Conservation (phyloP, 139 green algal genomes). For the Tetradesmus obliquus region DNA sequence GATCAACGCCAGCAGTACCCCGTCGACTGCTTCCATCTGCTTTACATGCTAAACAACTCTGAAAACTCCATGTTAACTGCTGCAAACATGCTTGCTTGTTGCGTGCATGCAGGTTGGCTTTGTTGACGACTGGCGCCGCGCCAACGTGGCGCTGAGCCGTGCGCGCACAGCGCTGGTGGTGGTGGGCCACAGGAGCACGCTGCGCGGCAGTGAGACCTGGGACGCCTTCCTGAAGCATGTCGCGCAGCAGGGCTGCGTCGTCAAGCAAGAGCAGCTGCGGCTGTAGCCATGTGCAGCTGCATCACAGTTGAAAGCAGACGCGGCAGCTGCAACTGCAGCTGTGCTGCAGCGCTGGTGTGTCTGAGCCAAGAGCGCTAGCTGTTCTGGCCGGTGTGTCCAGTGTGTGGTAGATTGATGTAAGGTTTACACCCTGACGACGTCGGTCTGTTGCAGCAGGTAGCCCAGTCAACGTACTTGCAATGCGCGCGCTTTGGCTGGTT, state of each 20-base stretch:
- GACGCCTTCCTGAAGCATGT: slow-evolving; percentile 24
- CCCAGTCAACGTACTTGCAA: too few species aligned
- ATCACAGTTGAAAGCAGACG: too few species aligned
- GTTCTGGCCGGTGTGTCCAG: too few species aligned
- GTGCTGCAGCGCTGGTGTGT: too few species aligned
- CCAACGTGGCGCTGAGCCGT: slow-evolving; percentile 83
- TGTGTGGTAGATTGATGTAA: too few species aligned
- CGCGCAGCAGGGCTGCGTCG: background rate
- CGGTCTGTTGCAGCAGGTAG: too few species aligned
- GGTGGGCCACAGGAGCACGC: slow-evolving; percentile 83
- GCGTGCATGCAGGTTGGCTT: slow-evolving; percentile 75
- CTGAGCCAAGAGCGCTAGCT: too few species aligned
- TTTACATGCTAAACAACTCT: background rate
- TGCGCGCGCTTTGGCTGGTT: too few species aligned
- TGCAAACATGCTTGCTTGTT: background rate
- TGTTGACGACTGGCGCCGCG: slow-evolving; percentile 77
- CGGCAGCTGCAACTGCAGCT: too few species aligned
- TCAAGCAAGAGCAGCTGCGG: slow-evolving; percentile 2
- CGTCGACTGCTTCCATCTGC: too few species aligned
- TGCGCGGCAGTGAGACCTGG: slow-evolving; percentile 59
- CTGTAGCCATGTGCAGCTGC: background rate
- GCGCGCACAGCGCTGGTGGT: slow-evolving; percentile 84
- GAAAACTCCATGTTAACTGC: background rate
- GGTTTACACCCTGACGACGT: too few species aligned
- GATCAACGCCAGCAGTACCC: too few species aligned